Evolutionary conservation across 208 protist species (phyloP), one percentile per base, ranked within the genome.

Genomic region (Trypanosoma vivax): DNA sequence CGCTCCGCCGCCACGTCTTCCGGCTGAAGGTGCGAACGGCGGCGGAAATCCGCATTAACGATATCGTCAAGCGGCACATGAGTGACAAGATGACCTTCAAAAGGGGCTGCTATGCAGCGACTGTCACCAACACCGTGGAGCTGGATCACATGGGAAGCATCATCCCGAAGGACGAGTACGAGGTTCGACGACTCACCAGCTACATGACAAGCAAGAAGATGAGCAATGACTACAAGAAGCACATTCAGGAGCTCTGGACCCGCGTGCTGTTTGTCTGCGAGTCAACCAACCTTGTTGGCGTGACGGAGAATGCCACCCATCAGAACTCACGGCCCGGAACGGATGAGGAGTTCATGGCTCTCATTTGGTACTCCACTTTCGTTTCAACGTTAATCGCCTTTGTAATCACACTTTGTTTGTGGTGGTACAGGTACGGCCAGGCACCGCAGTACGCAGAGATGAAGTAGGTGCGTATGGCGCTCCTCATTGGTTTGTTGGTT

Each of bases 161-260:
- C 60, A 87, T 92, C 50, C 85, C 85, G 34, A 92, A 92, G 65
- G 85, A 92, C 63, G 85, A 92, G 68, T 92, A 92, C 64, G 85
- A 92, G 60, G 81, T 92, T 35, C 77, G 81, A 60, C 74, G 76
- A 40, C 73, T 89, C 38, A 92, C 85, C 27, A 88, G 79, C 74
- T 92, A 92, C 60, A 89, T 92, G 81, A 92, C 81, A 46, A 88
- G 79, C 63, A 88, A 89, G 60, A 88, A 92, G 74, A 89, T 88
- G 78, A 88, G 79, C 56, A 82, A 87, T 59, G 85, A 92, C 62
- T 92, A 89, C 67, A 88, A 89, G 70, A 87, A 88, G 68, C 72
- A 83, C 70, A 88, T 92, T 70, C 80, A 89, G 60, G 77, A 89
- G 45, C 72, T 89, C 21, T 92, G 85, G 85, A 87, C 79, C 6